A percentile compares a stretch with the other conserved stretches of the same genome.
These are phyloP conservation scores for Chaetomiaceae sp. DNA, from an alignment of 2,329 filamentous ascomycete genomes.

Conservation along the genomic window DNA sequence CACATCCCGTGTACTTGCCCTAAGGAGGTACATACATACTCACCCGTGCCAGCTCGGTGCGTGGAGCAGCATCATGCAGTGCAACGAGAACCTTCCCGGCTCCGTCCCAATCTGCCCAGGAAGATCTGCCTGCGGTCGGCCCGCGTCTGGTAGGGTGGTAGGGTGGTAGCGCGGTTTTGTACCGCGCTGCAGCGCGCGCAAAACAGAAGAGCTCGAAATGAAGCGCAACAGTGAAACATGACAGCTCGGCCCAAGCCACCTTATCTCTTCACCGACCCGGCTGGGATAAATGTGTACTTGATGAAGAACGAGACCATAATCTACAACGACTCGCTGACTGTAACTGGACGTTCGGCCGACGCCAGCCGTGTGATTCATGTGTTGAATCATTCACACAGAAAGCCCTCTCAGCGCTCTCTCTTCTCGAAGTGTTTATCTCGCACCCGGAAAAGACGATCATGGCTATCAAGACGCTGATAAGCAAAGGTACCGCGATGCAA, in stretches of 20 bases:
- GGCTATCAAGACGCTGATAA: too few relatives aligned
- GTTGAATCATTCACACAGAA: background rate
- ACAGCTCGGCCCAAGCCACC: background rate
- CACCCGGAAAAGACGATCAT: too few relatives aligned
- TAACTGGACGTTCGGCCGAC: slow-evolving; percentile 3
- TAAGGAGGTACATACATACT: too few relatives aligned
- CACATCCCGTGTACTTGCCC: too few relatives aligned
- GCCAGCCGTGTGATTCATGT: background rate
- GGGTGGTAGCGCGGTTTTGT: background rate
- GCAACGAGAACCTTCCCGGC: background rate
- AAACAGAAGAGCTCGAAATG: background rate
- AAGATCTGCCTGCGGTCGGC: slow-evolving; percentile 6
- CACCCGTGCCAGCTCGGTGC: background rate
- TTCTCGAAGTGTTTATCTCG: too few relatives aligned
- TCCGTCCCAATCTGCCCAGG: background rate
- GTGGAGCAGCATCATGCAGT: slow-evolving; percentile 3
- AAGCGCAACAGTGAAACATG: slow-evolving; percentile 5
- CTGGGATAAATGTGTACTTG: background rate
- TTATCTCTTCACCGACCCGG: slow-evolving; percentile 2
- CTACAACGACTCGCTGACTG: too few relatives aligned
- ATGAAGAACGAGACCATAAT: too few relatives aligned
- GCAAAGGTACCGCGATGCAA: background rate
- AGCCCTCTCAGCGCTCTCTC: too few relatives aligned
- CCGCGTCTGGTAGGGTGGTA: background rate
- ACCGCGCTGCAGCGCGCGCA: slow-evolving; percentile 5